Percentiles rank a stretch among this genome's conserved stretches.
These are phyloP conservation scores for Ophiostoma sp. DNA, from an alignment of 2,329 filamentous ascomycete genomes.

Conservation along the genomic window DNA sequence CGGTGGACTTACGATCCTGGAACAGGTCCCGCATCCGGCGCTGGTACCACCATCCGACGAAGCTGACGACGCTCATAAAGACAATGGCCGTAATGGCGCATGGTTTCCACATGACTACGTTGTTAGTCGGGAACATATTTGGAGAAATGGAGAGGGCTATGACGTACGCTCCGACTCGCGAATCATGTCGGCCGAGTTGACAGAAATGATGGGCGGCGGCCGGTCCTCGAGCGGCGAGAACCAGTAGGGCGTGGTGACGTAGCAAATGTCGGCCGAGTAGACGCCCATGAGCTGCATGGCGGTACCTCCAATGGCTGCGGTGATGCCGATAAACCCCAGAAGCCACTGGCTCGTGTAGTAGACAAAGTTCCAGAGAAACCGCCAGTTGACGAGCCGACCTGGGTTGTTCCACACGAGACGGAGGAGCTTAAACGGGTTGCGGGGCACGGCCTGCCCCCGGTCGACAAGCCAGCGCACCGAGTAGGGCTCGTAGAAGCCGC, in stretches of 20 bases:
- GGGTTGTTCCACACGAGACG: constrained; percentile 12
- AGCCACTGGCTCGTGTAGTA: constrained; percentile 29
- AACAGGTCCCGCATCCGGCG: constrained; percentile 34
- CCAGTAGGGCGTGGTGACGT: constrained; percentile 31
- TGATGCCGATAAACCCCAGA: constrained; percentile 44
- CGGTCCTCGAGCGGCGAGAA: constrained; percentile 26
- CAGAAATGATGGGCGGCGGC: constrained; percentile 27
- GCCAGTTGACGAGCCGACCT: constrained; percentile 18
- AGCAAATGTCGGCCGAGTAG: constrained; percentile 32
- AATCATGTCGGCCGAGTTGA: constrained; percentile 31
- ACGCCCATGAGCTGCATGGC: constrained; percentile 35
- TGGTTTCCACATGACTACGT: constrained; percentile 30
- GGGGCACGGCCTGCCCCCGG: constrained; percentile 2
- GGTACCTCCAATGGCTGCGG: constrained; percentile 37
- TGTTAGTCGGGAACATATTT: neutral
- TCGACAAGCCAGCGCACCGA: constrained; percentile 27
- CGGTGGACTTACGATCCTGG: constrained; percentile 21
- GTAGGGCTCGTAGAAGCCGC: constrained; percentile 31
- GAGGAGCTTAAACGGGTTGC: constrained; percentile 14
- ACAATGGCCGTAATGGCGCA: constrained; percentile 32
- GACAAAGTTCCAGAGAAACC: constrained; percentile 30
- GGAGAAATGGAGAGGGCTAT: neutral
- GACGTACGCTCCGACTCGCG: constrained; percentile 23
- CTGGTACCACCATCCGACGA: constrained; percentile 36
- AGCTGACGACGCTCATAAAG: constrained; percentile 34